Base-by-base conservation (phyloP, 2,329 filamentous ascomycete species). In the Fusarium verticillioides region DNA sequence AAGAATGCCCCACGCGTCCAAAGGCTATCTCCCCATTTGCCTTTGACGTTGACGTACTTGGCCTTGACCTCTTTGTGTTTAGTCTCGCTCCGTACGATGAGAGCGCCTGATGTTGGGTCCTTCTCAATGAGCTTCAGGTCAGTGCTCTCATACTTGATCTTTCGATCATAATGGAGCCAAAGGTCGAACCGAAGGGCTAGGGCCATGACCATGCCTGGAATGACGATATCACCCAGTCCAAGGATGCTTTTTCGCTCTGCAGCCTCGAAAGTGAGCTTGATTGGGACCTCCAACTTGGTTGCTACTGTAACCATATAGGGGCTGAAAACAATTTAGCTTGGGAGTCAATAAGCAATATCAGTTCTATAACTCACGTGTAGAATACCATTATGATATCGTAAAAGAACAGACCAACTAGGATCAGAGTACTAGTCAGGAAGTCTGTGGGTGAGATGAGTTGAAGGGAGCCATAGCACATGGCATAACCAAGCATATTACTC, bases 331-430 rank as follows among this genome's bases (percentile, higher is more conserved):
- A 18, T 71, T 81, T 70, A 81, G 76, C n/a, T 75, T 19, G 21
- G 40, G 9, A 43, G n/a, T 30, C 28, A 10, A 26, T 7, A 23
- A 23, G 23, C 10, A 23, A 39, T 26, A 16, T 50, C 5, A 10
- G n/a, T 11, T 9, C 5, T 52, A 23, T 13, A 19, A 86, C 89
- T 82, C 79, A 91, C 84, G 93, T 95, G 80, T 93, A 96, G 79
- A 96, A 96, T 10, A 96, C 94, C 87, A 96, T 95, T 81, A 96
- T 91, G 54, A 99, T 96, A 80, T 99, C 96, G 79, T 99, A 99
- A 78, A 97, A 90, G 84, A 98, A 98, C 2, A 98, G 86, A 0
- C 92, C 94, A 15, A 86, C 84, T 3, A 98, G 86, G 15, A 98
- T 91, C 47, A 95, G 82, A 11, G 92, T 93, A 1, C 94, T 94